Base-by-base conservation (phyloP, 2,329 filamentous ascomycete genomes). In the Stagonosporopsis cucurbitacearum region DNA sequence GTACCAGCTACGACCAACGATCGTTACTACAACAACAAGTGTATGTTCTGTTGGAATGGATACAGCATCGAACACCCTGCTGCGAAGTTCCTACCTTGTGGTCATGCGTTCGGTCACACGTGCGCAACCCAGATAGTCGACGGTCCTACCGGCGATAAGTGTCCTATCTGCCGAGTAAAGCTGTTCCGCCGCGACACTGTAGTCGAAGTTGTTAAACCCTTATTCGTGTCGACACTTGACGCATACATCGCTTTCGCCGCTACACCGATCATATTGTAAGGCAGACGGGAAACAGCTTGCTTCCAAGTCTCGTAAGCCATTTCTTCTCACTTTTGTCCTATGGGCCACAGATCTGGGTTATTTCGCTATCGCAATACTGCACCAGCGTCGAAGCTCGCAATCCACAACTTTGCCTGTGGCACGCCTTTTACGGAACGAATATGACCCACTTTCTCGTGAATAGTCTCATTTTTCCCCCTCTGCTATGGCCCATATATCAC, bases 61-160 rank as follows among this genome's bases (percentile, higher is more conserved):
- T 65, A 67, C 35, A 50, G 59, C 23, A 36, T 46, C 6, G 32
- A 57, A 5, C 63, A 67, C 20, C 45, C 23, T 22, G 49, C 35
- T 11, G 61, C 52, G 6, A 58, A 56, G 17, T 32, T 64, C 2
- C 36, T 49, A 8, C 49, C 63, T 11, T 66, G 63, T 48, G 50
- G 60, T 33, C 63, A 66, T 23, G 42, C 64, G 44, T 64, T 63
- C 28, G 63, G 63, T 13, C 45, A 12, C 4, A 30, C 40, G 19
- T 66, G 56, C 40, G 39, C 62, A 5, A 13, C 8, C 3, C 13
- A 56, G 11, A 48, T 61, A n/a, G 43, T 49, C 13, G 13, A 59
- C 0, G 36, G 42, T 11, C 37, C 49, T 6, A 49, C 43, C 6
- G 59, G 62, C 2, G 32, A 66, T 22, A 7, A 23, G 6, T 63